Evolutionary conservation across 1,139 yeast species (phyloP).

Genomic region (Taphrina communis): DNA sequence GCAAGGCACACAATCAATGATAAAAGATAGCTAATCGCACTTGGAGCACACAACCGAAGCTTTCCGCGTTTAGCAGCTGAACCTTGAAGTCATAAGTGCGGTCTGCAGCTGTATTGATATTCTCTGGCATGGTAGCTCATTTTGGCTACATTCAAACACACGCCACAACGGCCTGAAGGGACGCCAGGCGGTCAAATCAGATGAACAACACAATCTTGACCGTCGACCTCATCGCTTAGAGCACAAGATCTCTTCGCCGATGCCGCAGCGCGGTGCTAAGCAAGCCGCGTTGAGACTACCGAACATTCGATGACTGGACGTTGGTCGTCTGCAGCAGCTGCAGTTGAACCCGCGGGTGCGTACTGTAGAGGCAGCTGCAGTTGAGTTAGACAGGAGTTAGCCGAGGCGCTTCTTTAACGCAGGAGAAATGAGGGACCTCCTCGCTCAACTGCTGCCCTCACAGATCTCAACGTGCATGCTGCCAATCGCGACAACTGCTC

Average conservation of each 20-base stretch:
- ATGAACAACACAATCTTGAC: too few relatives aligned
- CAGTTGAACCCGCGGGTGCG: too few relatives aligned
- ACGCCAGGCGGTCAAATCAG: too few relatives aligned
- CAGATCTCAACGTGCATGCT: neutral
- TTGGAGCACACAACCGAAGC: too few relatives aligned
- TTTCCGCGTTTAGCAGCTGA: too few relatives aligned
- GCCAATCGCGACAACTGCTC: neutral
- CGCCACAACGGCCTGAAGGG: neutral
- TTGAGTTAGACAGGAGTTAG: slow-evolving; percentile 6
- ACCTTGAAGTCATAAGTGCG: too few relatives aligned
- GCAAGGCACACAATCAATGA: too few relatives aligned
- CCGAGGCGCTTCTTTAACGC: neutral
- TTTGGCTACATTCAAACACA: too few relatives aligned
- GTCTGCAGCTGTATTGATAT: too few relatives aligned
- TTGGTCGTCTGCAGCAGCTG: neutral
- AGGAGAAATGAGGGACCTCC: neutral
- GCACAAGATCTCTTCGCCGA: neutral
- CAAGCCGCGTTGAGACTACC: neutral
- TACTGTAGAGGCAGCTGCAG: neutral
- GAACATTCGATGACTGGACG: neutral
- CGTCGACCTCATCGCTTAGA: too few relatives aligned
- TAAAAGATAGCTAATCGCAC: too few relatives aligned
- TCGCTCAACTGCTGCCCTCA: slow-evolving; percentile 10
- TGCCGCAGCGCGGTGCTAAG: neutral
- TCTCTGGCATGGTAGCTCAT: too few relatives aligned